These are phyloP conservation scores for Cornus kousa DNA, from an alignment of 148 eudicot genomes.

Conservation along the genomic window DNA sequence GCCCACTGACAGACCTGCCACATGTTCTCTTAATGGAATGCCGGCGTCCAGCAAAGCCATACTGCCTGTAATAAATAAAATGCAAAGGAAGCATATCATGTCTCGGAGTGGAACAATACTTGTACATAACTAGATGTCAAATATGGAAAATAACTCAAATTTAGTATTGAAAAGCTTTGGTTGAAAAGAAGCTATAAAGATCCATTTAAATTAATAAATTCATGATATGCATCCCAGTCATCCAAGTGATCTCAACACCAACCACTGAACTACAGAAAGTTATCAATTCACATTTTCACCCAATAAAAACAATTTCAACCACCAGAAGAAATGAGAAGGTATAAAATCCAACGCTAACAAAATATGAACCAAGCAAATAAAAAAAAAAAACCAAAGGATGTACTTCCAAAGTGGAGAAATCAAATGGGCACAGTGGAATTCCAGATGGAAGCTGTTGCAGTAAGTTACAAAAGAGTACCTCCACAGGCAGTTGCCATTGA, in stretches of 20 bases:
- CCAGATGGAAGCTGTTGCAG: slow-evolving; percentile 5
- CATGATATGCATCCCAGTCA: neutral
- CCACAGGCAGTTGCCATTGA: slow-evolving; percentile 99
- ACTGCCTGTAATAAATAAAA: slow-evolving; percentile 53
- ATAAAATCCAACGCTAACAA: no score
- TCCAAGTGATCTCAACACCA: neutral
- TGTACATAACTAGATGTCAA: neutral
- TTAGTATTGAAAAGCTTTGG: neutral
- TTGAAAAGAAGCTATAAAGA: neutral
- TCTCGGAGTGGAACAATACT: neutral
- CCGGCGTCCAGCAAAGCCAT: slow-evolving; percentile 99
- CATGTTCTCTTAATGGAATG: slow-evolving; percentile 78
- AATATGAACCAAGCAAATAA: neutral
- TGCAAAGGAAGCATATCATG: neutral
- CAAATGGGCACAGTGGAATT: neutral
- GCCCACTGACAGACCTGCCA: slow-evolving; percentile 95
- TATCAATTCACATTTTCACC: neutral
- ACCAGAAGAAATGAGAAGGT: neutral
- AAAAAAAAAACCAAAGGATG: neutral
- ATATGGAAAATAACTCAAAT: neutral
- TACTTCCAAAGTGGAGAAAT: neutral
- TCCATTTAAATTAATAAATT: neutral
- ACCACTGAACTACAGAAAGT: neutral
- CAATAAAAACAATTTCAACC: neutral
- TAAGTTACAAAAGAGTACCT: slow-evolving; percentile 46